Evolutionary conservation across 2,329 filamentous ascomycete species (phyloP).

Genomic region (Thelonectria discophora): DNA sequence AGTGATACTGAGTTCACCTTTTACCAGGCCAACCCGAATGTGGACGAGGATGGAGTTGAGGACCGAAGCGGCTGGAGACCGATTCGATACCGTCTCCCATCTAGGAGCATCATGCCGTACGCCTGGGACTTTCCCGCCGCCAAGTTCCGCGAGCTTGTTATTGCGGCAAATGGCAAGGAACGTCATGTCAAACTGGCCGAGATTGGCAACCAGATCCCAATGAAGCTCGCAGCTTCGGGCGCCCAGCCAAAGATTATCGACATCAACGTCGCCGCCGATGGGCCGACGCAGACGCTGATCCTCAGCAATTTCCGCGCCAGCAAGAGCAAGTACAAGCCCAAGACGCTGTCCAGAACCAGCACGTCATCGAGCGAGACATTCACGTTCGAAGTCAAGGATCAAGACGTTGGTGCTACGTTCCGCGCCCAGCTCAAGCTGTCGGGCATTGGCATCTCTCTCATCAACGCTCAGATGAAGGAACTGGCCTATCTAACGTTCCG

Average conservation of each 20-base stretch:
- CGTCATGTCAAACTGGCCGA: slow-evolving; percentile 94
- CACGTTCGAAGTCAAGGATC: slow-evolving; percentile 92
- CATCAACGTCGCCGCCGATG: slow-evolving; percentile 93
- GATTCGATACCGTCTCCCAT: slow-evolving; percentile 89
- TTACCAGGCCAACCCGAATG: slow-evolving; percentile 91
- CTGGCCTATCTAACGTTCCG: slow-evolving; percentile 93
- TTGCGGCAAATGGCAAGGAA: slow-evolving; percentile 65
- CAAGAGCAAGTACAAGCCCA: slow-evolving; percentile 84
- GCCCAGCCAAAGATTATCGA: slow-evolving; percentile 89
- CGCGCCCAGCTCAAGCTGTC: slow-evolving; percentile 87
- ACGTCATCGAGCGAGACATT: slow-evolving; percentile 70
- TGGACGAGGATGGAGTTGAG: slow-evolving; percentile 87
- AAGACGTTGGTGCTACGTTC: slow-evolving; percentile 88
- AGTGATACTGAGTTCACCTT: slow-evolving; percentile 97
- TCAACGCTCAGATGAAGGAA: slow-evolving; percentile 92
- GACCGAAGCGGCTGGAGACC: slow-evolving; percentile 91
- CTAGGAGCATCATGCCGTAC: slow-evolving; percentile 98
- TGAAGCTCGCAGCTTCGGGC: slow-evolving; percentile 79
- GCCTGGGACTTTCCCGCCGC: slow-evolving; percentile 99
- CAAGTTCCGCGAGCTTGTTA: slow-evolving; percentile 93
- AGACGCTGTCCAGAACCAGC: slow-evolving; percentile 59
- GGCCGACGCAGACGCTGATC: slow-evolving; percentile 93
- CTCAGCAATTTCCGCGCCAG: slow-evolving; percentile 93
- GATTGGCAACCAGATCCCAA: slow-evolving; percentile 93
- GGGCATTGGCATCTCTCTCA: slow-evolving; percentile 89